These are phyloP conservation scores for Salix viminalis DNA, from an alignment of 345 rosid species.

Conservation along the genomic window DNA sequence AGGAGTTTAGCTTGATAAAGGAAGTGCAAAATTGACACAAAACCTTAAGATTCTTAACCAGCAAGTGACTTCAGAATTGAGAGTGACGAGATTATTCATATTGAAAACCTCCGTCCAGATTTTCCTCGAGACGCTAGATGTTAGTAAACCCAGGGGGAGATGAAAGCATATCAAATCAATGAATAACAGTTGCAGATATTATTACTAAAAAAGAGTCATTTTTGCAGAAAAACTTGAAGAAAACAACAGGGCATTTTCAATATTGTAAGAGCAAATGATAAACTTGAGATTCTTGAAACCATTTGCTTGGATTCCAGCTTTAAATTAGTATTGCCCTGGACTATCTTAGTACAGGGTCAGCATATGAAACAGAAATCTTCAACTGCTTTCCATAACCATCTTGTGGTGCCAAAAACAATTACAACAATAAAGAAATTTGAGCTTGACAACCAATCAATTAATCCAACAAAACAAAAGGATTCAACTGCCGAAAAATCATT, in stretches of 20 bases:
- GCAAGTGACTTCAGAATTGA: neutral
- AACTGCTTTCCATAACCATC: neutral
- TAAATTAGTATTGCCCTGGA: conserved; percentile 17
- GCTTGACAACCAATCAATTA: conserved; percentile 2
- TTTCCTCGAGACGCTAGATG: neutral
- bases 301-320: conserved; percentile 10
- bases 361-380: conserved; percentile 8
- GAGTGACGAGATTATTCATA: neutral
- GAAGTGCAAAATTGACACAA: neutral
- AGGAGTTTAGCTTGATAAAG: neutral
- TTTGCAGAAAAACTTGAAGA: neutral
- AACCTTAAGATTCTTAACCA: neutral
- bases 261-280: neutral
- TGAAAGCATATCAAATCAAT: neutral
- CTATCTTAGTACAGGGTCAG: conserved; percentile 23
- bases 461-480: neutral
- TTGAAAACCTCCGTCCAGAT: neutral
- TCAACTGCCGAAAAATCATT: conserved; percentile 25
- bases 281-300: neutral
- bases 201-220: neutral
- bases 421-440: conserved; percentile 19
- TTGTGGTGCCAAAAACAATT: conserved; percentile 4
- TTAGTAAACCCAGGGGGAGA: neutral
- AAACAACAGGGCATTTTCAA: neutral
- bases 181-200: neutral